These are phyloP conservation scores for Thozetella sp. DNA, from an alignment of 495 filamentous ascomycete genomes.

Conservation along the genomic window DNA sequence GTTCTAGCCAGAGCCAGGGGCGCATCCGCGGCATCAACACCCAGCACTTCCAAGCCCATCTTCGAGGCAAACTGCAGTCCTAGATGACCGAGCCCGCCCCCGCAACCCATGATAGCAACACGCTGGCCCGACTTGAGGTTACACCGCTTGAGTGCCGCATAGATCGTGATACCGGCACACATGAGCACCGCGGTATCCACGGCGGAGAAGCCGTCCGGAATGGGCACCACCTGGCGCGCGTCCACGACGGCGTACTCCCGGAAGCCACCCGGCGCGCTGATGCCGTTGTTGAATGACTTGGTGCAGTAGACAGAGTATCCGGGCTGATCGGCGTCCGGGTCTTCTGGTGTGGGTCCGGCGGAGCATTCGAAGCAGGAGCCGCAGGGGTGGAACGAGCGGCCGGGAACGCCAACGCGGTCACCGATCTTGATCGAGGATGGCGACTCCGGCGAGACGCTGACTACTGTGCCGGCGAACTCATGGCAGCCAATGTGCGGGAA, in stretches of 20 bases:
- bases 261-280: conserved; percentile 21
- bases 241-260: conserved; percentile 24
- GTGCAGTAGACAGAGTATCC: conserved; percentile 38
- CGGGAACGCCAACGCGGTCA: conserved; percentile 35
- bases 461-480: conserved; percentile 26
- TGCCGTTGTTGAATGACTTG: conserved; percentile 14
- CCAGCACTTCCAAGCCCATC: conserved; percentile 56
- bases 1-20: conserved; percentile 15
- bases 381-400: conserved; percentile 37
- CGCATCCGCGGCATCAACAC: conserved; percentile 30
- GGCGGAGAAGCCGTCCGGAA: conserved; percentile 33
- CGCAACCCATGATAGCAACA: conserved; percentile 53
- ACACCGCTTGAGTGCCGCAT: conserved; percentile 42
- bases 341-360: conserved; percentile 8
- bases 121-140: conserved; percentile 39
- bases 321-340: conserved; percentile 21
- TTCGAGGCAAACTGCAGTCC: conserved; percentile 56
- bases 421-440: conserved; percentile 14
- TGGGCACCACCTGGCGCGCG: conserved; percentile 17
- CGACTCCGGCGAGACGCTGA: conserved; percentile 11
- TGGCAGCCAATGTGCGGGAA: conserved; percentile 28
- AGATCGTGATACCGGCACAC: conserved; percentile 59
- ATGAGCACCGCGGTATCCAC: conserved; percentile 49
- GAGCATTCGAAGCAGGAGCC: conserved; percentile 36
- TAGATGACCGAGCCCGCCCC: conserved; percentile 57